Base-by-base conservation (phyloP, 2,329 filamentous ascomycete genomes). In the Tolypocladium cylindrosporum region DNA sequence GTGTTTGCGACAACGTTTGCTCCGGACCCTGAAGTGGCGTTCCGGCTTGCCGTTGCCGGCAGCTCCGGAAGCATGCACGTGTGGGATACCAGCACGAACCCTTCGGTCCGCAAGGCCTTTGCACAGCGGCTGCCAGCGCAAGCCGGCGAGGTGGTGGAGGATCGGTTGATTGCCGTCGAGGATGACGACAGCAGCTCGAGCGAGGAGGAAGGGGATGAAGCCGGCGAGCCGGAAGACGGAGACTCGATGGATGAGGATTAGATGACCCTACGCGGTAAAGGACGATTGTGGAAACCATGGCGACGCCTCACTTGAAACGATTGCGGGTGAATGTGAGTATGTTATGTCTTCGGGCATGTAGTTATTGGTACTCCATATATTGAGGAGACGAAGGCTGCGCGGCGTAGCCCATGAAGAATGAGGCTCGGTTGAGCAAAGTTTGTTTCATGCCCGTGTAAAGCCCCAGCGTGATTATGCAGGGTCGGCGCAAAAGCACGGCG, bases 61-160 rank as follows among this genome's bases (percentile, higher is more conserved):
- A 97, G 92, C 78, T 95, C 95, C 77, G 94, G 94, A 52, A 84
- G 84, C 41, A 86, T 97, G 69, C 90, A 96, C 71, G 86, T 99
- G 56, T 99, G 94, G 94, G 93, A 97, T 73, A 97, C 94, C 27
- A 84, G 90, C 71, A 99, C 94, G 58, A 99, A 99, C 71, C 84
- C 84, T 16, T 88, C 89, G 34, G 91, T 99, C 39, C 84, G 94
- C 59, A 83, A 88, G 62, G 87, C 88, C 1, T 99, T 99, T 75
- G 91, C 89, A 2, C 41, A 84, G 77, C 67, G 86, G 84, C 67
- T 77, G 11, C 73, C 74, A 59, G 80, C 93, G 58, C 80, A 66
- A 62, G 69, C 79, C 61, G 74, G 79, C 8, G 83, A 83, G 54
- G 84, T 79, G 19, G 84, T 86, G 31, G 81, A 84, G 71, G 93